A percentile compares a stretch with the other conserved stretches of the same genome.
Evolutionary conservation across 768 basidiomycete genomes (phyloP).

Genomic region (Naganishia vaughanmartiniae): DNA sequence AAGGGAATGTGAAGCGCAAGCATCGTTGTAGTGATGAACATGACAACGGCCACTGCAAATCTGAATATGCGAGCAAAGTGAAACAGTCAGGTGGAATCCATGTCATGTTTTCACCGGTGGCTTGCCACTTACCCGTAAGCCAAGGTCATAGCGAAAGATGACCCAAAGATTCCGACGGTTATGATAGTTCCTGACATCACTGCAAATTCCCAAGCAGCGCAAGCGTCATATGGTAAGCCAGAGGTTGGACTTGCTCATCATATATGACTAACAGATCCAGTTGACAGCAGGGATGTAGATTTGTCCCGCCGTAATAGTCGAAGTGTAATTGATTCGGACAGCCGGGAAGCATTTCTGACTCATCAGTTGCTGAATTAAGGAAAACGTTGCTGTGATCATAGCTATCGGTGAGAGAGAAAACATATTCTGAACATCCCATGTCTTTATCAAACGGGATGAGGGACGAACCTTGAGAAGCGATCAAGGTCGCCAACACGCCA

Average conservation of each 20-base stretch:
- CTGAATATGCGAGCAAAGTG: neutral
- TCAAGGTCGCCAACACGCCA: constrained; percentile 61
- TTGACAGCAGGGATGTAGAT: constrained; percentile 67
- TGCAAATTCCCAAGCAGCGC: neutral
- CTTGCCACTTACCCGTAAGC: constrained; percentile 54
- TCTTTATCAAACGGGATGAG: no score
- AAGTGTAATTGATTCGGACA: constrained; percentile 63
- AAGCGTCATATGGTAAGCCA: neutral
- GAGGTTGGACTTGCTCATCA: constrained; percentile 5
- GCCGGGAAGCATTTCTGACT: constrained; percentile 63
- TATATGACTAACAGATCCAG: constrained; percentile 55
- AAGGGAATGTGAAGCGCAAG: constrained; percentile 62
- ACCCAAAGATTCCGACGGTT: constrained; percentile 62
- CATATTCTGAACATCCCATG: neutral
- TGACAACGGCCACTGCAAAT: constrained; percentile 62
- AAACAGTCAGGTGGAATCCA: neutral
- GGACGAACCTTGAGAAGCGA: constrained; percentile 31
- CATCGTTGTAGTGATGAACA: constrained; percentile 63
- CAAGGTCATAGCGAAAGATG: constrained; percentile 60
- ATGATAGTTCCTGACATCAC: constrained; percentile 61
- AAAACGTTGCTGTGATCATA: constrained; percentile 66
- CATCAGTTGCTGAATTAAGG: constrained; percentile 62
- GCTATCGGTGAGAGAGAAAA: constrained; percentile 62
- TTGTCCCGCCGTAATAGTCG: constrained; percentile 63
- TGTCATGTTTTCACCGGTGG: no score